Conservation (phyloP, 129 eudicot species). For the Saposhnikovia divaricata region DNA sequence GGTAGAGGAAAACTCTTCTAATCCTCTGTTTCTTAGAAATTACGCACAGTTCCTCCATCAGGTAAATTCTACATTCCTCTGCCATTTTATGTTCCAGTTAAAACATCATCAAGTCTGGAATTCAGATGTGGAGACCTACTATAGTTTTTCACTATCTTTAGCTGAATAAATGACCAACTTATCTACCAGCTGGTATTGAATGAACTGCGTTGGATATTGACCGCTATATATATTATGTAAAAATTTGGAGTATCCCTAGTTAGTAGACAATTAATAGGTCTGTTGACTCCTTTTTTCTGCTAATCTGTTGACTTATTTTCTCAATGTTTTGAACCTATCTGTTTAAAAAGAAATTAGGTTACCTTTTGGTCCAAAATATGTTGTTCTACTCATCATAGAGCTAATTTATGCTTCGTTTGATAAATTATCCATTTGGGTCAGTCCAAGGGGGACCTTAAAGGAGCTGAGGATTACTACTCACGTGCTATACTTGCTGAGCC, state of each 20-base stretch:
- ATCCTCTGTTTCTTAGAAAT: constrained; percentile 45
- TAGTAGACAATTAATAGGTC: not conserved
- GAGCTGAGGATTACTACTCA: constrained; percentile 54
- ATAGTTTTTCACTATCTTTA: not conserved
- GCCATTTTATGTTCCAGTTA: not conserved
- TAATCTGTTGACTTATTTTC: too few relatives aligned
- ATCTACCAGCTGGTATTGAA: not conserved
- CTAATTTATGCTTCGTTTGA: not conserved
- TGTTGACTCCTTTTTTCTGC: too few relatives aligned
- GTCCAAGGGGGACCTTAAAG: constrained; percentile 54
- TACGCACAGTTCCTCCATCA: constrained; percentile 52
- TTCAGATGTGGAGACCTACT: not conserved
- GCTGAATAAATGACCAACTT: too few relatives aligned
- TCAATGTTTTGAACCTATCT: too few relatives aligned
- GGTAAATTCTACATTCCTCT: constrained; percentile 25
- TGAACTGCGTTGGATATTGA: too few relatives aligned
- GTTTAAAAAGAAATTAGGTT: too few relatives aligned
- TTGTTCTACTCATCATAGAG: too few relatives aligned
- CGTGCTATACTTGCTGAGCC: constrained; percentile 49
- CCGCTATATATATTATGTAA: too few relatives aligned
- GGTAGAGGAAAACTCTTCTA: constrained; percentile 37
- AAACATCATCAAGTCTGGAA: not conserved
- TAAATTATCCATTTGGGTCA: not conserved
- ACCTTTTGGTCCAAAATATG: too few relatives aligned
- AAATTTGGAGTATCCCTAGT: not conserved